Evolutionary conservation across 116 monocot species (phyloP), one percentile per base, ranked within the genome.

Genomic region (Cymodocea nodosa): DNA sequence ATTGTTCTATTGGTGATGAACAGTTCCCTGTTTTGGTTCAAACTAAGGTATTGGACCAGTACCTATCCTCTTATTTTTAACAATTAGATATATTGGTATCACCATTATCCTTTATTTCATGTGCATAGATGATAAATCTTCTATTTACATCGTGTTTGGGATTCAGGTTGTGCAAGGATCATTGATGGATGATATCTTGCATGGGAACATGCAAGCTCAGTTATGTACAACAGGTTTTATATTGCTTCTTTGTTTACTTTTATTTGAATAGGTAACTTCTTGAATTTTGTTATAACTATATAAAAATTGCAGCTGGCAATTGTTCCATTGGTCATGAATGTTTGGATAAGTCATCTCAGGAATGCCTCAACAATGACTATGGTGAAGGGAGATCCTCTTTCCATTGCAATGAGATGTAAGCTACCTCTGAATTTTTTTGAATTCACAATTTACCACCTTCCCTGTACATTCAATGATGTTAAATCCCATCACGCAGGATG

Each of bases 321-420:
- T 63, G 40, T 77, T 37, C 59, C 10, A 61, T 73, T 60, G 74
- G 69, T 35, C 35, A 58, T 63, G 83, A 70, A 50, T 63, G 57
- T 36, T 51, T 78, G 44, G 72, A 78, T 62, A 70, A 74, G 61
- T 70, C 82, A 60, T 84, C 82, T 56, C 84, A 76, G 49, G 74
- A 72, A 52, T 84, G 87, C 82, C 20, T 76, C 8, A 34, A 44
- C 2, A 70, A 71, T 60, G 78, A 71, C 57, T 63, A 72, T 23
- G 72, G 72, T 70, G 80, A 87, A 51, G 71, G 22, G n/a, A 72
- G 70, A 55, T 65, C 74, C 55, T 56, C 68, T 40, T 70, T 60
- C 25, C 64, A 52, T 23, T 70, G 77, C 59, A 75, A 74, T 24
- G 87, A 84, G 73, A 87, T 74, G 84, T 91, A 51, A 63, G 80